phyloP scores from a whole-genome alignment of 768 basidiomycete genomes.

The Botryobasidium botryosum region DNA sequence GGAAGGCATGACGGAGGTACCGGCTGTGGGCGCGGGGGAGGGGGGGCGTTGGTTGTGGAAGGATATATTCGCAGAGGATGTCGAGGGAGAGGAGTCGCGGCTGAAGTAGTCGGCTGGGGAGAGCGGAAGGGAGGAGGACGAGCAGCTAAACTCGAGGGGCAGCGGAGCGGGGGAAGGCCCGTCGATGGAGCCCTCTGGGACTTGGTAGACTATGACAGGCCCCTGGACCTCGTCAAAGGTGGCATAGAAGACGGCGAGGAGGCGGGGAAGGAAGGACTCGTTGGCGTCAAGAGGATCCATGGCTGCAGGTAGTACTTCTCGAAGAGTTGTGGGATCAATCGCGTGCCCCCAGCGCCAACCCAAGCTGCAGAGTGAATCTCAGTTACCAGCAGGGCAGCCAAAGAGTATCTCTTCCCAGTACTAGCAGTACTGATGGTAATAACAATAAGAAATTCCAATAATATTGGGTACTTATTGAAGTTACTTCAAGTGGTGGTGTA shows the following conservation, averaged over 20 bases:
- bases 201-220: constrained; percentile 82
- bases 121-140: neutral
- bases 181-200: constrained; percentile 79
- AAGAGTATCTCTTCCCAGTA: no score
- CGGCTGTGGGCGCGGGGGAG: constrained; percentile 4
- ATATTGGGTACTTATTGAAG: no score
- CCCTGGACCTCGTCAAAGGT: constrained; percentile 77
- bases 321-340: no score
- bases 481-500: no score
- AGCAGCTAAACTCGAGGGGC: neutral
- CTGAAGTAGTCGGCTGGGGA: neutral
- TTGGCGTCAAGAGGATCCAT: neutral
- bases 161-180: neutral
- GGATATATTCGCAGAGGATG: no score
- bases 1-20: neutral
- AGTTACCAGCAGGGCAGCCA: no score
- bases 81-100: no score
- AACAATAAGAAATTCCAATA: no score
- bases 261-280: constrained; percentile 10
- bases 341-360: no score
- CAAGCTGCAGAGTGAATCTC: no score
- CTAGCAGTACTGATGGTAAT: no score
- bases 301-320: no score
- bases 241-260: constrained; percentile 74
- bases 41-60: constrained; percentile 1